These are phyloP conservation scores for Larix sibirica DNA, from an alignment of 83 land plant genomes.

Conservation along the genomic window DNA sequence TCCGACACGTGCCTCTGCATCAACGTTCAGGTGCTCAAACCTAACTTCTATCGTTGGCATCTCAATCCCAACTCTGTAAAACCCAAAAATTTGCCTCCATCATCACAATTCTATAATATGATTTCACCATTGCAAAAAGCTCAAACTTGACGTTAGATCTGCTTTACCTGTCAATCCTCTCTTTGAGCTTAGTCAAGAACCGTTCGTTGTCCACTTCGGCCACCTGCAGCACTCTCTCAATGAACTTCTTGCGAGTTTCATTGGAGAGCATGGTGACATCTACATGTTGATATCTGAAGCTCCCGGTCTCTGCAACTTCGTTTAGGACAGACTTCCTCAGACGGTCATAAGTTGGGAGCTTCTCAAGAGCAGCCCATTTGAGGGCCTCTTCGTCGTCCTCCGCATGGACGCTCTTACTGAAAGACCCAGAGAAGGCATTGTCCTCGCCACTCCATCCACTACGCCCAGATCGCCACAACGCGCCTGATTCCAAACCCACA, in stretches of 20 bases:
- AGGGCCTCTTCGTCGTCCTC: slow-evolving; percentile 17
- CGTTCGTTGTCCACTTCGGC: slow-evolving; percentile 1
- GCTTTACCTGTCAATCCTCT: slow-evolving; percentile 17
- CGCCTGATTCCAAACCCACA: too few relatives aligned
- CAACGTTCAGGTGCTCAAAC: slow-evolving; percentile 21
- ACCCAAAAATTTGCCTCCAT: too few relatives aligned
- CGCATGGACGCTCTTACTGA: not conserved
- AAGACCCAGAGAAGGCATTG: too few relatives aligned
- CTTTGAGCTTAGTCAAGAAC: slow-evolving; percentile 5
- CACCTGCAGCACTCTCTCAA: slow-evolving; percentile 6
- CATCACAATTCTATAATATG: too few relatives aligned
- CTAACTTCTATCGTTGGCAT: slow-evolving; percentile 40
- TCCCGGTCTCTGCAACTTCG: slow-evolving; percentile 7
- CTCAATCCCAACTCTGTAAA: slow-evolving; percentile 38
- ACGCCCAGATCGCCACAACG: too few relatives aligned
- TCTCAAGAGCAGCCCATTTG: slow-evolving; percentile 25
- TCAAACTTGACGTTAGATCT: too few relatives aligned
- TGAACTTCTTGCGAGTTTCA: slow-evolving; percentile 9
- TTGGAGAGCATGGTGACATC: slow-evolving; percentile 5
- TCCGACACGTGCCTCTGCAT: slow-evolving; percentile 18
- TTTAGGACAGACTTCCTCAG: slow-evolving; percentile 13
- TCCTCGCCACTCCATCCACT: too few relatives aligned
- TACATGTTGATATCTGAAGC: not conserved
- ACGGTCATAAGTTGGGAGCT: slow-evolving; percentile 15
- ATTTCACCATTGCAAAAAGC: too few relatives aligned